phyloP scores from a whole-genome alignment of 2,329 filamentous ascomycete genomes.

The Fusarium praegraminearum region DNA sequence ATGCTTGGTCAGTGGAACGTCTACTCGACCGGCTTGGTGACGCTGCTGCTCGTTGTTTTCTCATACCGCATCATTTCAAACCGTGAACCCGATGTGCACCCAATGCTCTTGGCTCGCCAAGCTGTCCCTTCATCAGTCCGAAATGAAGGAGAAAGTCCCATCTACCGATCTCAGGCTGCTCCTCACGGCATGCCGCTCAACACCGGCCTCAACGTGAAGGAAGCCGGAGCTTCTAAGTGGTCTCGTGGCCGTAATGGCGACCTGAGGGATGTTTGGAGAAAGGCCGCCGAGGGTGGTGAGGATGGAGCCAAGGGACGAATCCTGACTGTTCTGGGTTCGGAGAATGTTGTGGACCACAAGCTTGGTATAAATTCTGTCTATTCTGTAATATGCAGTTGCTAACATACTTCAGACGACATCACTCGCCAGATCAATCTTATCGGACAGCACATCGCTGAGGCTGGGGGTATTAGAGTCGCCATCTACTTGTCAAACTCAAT shows the following conservation, averaged over 20 bases:
- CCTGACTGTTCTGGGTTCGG: slow-evolving; percentile 81
- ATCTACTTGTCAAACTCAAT: slow-evolving; percentile 94
- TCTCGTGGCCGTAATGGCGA: slow-evolving; percentile 86
- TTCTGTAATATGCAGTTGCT: slow-evolving; percentile 2
- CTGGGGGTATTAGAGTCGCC: slow-evolving; percentile 81
- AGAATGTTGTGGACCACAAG: slow-evolving; percentile 79
- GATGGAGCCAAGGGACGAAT: slow-evolving; percentile 78
- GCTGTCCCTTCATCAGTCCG: slow-evolving; percentile 81
- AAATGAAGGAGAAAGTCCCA: slow-evolving; percentile 84
- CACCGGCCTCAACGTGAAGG: slow-evolving; percentile 83
- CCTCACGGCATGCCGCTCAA: slow-evolving; percentile 88
- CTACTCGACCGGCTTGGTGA: slow-evolving; percentile 78
- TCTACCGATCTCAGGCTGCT: slow-evolving; percentile 85
- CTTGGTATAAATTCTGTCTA: slow-evolving; percentile 59
- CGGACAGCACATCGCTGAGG: slow-evolving; percentile 79
- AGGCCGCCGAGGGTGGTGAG: slow-evolving; percentile 72
- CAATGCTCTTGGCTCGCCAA: slow-evolving; percentile 89
- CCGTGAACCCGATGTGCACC: slow-evolving; percentile 90
- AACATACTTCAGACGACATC: slow-evolving; percentile 67
- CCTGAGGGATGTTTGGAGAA: slow-evolving; percentile 89
- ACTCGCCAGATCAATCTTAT: slow-evolving; percentile 90
- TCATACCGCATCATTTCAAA: slow-evolving; percentile 77
- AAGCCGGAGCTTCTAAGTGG: slow-evolving; percentile 84
- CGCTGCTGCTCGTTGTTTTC: slow-evolving; percentile 74
- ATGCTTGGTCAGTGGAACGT: slow-evolving; percentile 84